phyloP scores from a whole-genome alignment of 169 alveolate genomes.

The Eimeria zaria region DNA sequence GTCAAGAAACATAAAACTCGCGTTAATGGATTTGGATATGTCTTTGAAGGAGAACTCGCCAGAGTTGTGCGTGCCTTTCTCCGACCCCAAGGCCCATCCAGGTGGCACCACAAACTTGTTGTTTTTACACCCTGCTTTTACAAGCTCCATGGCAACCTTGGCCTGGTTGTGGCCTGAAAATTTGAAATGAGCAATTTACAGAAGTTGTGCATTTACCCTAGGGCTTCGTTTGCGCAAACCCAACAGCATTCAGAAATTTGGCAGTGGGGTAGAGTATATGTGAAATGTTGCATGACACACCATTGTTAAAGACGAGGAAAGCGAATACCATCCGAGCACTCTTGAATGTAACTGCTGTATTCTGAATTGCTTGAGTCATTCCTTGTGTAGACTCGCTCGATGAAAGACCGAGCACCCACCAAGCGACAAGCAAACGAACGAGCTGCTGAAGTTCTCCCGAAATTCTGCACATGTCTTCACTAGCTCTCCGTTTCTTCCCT shows the following conservation, averaged over 20 bases:
- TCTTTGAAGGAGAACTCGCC: conserved; percentile 16
- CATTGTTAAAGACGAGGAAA: conserved; percentile 31
- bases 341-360: conserved; percentile 26
- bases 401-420: conserved; percentile 58
- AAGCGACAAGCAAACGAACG: conserved; percentile 38
- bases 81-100: conserved; percentile 34
- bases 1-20: conserved; percentile 25
- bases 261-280: background rate
- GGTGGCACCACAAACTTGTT: conserved; percentile 31
- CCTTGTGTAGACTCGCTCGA: background rate
- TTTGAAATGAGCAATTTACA: background rate
- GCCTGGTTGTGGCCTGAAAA: conserved; percentile 62
- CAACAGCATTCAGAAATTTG: background rate
- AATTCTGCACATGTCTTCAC: conserved; percentile 26
- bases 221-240: background rate
- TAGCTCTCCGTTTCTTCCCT: conserved; percentile 15
- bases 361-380: background rate
- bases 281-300: background rate
- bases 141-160: conserved; percentile 48
- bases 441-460: conserved; percentile 64
- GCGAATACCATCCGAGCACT: conserved; percentile 42
- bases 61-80: background rate
- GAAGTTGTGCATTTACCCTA: background rate
- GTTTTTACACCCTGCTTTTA: conserved; percentile 16
- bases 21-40: background rate